Evolutionary conservation across 2,329 filamentous ascomycete species (phyloP).

Genomic region (Calcarisporium arbuscula): DNA sequence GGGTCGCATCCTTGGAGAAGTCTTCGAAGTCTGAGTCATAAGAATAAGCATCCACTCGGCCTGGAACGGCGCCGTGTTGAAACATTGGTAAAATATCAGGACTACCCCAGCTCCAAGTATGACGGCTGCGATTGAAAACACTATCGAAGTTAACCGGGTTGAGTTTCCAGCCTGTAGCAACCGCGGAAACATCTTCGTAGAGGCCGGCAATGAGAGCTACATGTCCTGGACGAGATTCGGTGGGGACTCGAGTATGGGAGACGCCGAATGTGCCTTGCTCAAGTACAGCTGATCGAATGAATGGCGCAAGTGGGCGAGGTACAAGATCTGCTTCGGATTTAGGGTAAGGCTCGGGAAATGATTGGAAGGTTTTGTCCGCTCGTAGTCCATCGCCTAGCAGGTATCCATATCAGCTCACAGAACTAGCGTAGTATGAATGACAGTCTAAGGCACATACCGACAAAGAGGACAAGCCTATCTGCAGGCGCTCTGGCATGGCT

Average conservation of each 20-base stretch:
- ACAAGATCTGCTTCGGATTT: slow-evolving; percentile 57
- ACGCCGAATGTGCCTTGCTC: slow-evolving; percentile 93
- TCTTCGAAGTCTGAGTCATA: slow-evolving; percentile 86
- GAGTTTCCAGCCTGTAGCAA: slow-evolving; percentile 96
- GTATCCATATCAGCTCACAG: background rate
- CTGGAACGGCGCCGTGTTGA: slow-evolving; percentile 80
- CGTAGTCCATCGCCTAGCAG: slow-evolving; percentile 75
- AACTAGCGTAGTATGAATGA: background rate
- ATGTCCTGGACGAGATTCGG: slow-evolving; percentile 92
- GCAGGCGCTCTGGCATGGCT: slow-evolving; percentile 64
- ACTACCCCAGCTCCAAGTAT: slow-evolving; percentile 99
- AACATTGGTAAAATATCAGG: slow-evolving; percentile 98
- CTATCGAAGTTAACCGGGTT: slow-evolving; percentile 99
- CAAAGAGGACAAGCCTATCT: slow-evolving; percentile 84
- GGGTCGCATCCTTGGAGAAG: slow-evolving; percentile 73
- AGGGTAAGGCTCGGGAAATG: slow-evolving; percentile 78
- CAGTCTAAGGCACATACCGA: slow-evolving; percentile 51
- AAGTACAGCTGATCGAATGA: slow-evolving; percentile 81
- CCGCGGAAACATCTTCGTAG: slow-evolving; percentile 96
- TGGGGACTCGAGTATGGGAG: slow-evolving; percentile 93
- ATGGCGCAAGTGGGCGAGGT: slow-evolving; percentile 81
- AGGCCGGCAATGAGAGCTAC: slow-evolving; percentile 93
- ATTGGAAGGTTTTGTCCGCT: slow-evolving; percentile 96
- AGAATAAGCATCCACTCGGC: slow-evolving; percentile 77
- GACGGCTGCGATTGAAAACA: slow-evolving; percentile 91